Percentiles rank a stretch among this genome's conserved stretches.
phyloP scores from a whole-genome alignment of 2,329 filamentous ascomycete genomes.

The Apiospora marii region DNA sequence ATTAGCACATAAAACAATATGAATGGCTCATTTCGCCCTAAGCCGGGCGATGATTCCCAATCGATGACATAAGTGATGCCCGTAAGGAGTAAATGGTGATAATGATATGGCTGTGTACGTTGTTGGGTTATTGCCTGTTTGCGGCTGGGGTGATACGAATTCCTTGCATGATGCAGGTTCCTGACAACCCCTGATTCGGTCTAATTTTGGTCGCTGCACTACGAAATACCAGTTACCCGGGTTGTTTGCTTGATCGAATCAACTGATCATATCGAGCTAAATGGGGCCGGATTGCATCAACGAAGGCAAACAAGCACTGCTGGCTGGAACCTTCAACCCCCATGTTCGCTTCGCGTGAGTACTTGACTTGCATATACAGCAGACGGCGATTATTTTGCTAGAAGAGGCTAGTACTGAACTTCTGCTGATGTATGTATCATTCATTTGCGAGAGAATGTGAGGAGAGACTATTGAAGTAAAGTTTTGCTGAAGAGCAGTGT shows the following conservation, averaged over 20 bases:
- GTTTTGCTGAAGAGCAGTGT: not conserved
- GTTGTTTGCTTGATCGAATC: not conserved
- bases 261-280: not conserved
- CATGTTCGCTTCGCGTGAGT: too few species aligned
- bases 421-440: not conserved
- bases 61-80: not conserved
- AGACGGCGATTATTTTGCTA: not conserved
- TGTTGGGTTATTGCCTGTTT: not conserved
- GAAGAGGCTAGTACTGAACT: not conserved
- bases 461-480: not conserved
- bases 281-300: not conserved
- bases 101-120: not conserved
- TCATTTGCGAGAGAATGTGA: not conserved
- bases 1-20: not conserved
- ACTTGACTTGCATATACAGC: too few species aligned
- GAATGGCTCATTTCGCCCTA: not conserved
- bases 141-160: not conserved
- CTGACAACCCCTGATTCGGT: not conserved
- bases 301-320: not conserved
- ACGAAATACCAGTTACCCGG: not conserved
- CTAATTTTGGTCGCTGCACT: not conserved
- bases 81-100: too few species aligned
- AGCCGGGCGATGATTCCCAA: not conserved
- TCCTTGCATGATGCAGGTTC: not conserved
- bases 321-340: not conserved